These are phyloP conservation scores for Carex myosuroides DNA, from an alignment of 176 grass and related monocot species.

Conservation along the genomic window DNA sequence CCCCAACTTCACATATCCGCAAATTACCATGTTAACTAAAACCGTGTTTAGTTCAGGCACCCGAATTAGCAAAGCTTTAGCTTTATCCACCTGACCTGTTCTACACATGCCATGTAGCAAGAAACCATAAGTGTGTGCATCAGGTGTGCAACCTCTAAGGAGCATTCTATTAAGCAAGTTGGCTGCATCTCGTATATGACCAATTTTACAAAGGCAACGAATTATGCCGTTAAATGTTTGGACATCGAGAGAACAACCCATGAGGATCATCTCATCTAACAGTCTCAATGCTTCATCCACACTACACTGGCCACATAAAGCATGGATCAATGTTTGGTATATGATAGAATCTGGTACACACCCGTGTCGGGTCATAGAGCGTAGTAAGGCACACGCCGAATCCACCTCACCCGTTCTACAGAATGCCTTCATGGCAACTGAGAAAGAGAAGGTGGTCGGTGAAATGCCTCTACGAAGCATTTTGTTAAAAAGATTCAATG, in stretches of 20 bases:
- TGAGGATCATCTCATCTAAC: conserved; percentile 85
- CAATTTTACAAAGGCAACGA: conserved; percentile 42
- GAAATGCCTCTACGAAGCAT: conserved; percentile 56
- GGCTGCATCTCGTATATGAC: conserved; percentile 37
- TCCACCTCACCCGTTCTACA: conserved; percentile 49
- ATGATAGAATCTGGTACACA: conserved; percentile 67
- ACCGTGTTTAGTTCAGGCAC: conserved; percentile 52
- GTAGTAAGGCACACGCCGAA: conserved; percentile 53
- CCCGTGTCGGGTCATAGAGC: conserved; percentile 58
- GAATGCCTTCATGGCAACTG: conserved; percentile 39
- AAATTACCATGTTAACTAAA: conserved; percentile 78
- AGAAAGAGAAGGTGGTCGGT: conserved; percentile 74
- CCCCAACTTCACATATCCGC: conserved; percentile 41
- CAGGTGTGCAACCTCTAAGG: conserved; percentile 40
- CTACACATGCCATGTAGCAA: conserved; percentile 58
- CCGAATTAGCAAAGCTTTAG: conserved; percentile 39
- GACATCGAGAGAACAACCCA: conserved; percentile 53
- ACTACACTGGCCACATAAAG: conserved; percentile 35
- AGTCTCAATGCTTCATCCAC: conserved; percentile 50
- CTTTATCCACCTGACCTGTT: conserved; percentile 46
- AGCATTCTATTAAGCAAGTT: conserved; percentile 83
- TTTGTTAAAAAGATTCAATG: conserved; percentile 37
- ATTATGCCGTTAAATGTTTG: conserved; percentile 73
- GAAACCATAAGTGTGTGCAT: conserved; percentile 54
- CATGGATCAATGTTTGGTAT: conserved; percentile 79